A percentile compares a stretch with the other conserved stretches of the same genome.
phyloP scores from a whole-genome alignment of 768 basidiomycete genomes.

The Coprinopsis marcescibilis region DNA sequence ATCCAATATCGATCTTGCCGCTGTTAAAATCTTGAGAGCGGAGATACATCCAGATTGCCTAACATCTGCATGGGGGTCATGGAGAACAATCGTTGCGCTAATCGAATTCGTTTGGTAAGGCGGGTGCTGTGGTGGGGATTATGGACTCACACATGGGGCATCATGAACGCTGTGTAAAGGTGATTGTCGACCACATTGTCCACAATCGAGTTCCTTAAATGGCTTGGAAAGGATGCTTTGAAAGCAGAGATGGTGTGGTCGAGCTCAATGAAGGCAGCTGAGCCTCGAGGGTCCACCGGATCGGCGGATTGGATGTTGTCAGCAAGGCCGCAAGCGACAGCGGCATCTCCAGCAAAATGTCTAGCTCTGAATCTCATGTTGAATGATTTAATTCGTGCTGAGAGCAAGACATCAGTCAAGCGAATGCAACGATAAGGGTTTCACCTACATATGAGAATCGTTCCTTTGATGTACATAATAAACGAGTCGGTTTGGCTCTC shows the following conservation, averaged over 20 bases:
- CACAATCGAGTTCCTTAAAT: constrained; percentile 49
- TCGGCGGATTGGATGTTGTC: constrained; percentile 35
- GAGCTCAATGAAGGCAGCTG: constrained; percentile 58
- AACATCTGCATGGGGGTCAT: constrained; percentile 71
- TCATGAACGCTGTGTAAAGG: constrained; percentile 44
- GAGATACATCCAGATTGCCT: constrained; percentile 56
- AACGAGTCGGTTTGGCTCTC: constrained; percentile 65
- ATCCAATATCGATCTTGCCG: constrained; percentile 62
- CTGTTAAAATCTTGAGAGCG: constrained; percentile 60
- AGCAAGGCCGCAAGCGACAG: constrained; percentile 35
- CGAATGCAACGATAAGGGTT: background rate
- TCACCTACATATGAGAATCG: constrained; percentile 52
- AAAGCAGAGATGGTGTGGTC: constrained; percentile 55
- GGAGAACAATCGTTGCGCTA: constrained; percentile 65
- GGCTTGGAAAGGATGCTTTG: constrained; percentile 46
- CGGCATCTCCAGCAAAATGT: constrained; percentile 53
- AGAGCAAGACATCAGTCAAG: background rate
- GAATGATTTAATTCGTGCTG: constrained; percentile 54
- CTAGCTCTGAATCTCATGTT: constrained; percentile 60
- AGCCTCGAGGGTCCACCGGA: constrained; percentile 52
- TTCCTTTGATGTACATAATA: constrained; percentile 62
- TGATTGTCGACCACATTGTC: constrained; percentile 55
- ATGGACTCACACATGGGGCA: constrained; percentile 34
- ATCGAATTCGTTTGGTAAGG: constrained; percentile 3
- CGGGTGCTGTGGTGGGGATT: background rate